A percentile compares a stretch with the other conserved stretches of the same genome.
Evolutionary conservation across 768 basidiomycete genomes (phyloP).

Genomic region (Leccinum boreale): DNA sequence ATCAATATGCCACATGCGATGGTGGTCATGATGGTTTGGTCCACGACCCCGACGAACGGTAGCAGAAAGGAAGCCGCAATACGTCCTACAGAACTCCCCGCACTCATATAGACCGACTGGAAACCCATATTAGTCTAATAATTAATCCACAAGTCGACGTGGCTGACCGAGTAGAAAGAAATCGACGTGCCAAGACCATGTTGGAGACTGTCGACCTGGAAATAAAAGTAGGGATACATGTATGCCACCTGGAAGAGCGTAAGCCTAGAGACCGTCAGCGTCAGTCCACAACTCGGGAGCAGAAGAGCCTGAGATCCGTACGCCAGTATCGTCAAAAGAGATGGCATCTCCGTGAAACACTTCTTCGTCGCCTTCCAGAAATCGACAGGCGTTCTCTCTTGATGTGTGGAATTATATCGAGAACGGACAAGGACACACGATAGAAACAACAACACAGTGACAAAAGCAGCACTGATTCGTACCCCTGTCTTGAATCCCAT

Average conservation of each 20-base stretch:
- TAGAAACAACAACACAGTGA: conserved; percentile 34
- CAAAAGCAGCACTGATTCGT: conserved; percentile 38
- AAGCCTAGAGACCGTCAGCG: conserved; percentile 8
- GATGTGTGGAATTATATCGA: conserved; percentile 17
- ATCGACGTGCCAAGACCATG: conserved; percentile 44
- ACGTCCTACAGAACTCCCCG: conserved; percentile 46
- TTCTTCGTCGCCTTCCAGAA: conserved; percentile 20
- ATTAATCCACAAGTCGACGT: background rate
- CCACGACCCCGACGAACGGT: conserved; percentile 40
- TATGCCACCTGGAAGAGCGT: conserved; percentile 36
- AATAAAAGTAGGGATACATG: conserved; percentile 54
- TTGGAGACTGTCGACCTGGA: conserved; percentile 52
- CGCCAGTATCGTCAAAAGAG: conserved; percentile 25
- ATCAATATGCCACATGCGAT: conserved; percentile 35
- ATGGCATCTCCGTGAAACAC: conserved; percentile 23
- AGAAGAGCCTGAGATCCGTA: background rate
- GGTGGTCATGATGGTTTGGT: conserved; percentile 37
- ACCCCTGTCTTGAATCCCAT: conserved; percentile 44
- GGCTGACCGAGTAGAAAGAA: conserved; percentile 45
- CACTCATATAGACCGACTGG: conserved; percentile 40
- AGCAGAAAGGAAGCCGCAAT: conserved; percentile 41
- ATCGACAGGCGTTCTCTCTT: background rate
- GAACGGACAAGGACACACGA: conserved; percentile 38
- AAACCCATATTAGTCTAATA: background rate
- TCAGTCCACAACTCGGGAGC: background rate